Base-by-base conservation (phyloP, 2,329 filamentous ascomycete species). In the Beauveria australis region DNA sequence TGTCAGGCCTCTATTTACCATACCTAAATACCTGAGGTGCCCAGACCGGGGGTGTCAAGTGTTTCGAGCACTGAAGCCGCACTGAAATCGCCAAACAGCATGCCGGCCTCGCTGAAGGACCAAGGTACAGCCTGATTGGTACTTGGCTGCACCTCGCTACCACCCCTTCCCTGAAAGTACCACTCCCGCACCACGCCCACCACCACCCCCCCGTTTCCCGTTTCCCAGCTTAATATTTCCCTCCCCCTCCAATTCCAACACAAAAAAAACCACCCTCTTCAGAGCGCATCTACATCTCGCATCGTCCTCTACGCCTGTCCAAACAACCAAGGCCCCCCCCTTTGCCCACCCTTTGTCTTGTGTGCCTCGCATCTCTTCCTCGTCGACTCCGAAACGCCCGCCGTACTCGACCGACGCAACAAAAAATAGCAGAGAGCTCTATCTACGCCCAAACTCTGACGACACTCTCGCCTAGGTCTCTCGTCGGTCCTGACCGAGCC, bases 201-300 rank as follows among this genome's bases (percentile, higher is more conserved):
- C 22, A 18, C 43, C 24, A 40, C 22, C 47, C 57, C 56, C 58
- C 49, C 33, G 24, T 53, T 54, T 54, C 43, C 58, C 37, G 19
- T 22, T 43, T 48, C 58, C 41, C 49, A 47, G 51, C 30, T 54
- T 60, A 60, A 60, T 60, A 54, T 60, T 37, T 53, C 58, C 58
- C 51, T 54, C 58, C 57, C 57, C 57, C 51, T 54, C 58, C 49
- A 60, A 60, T 51, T 60, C 51, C 51, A 60, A 54, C 51, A 16
- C 41, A 54, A 60, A 59, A 60, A 24, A 48, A 33, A 60, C 24
- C 41, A 44, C 57, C 30, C 9, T 47, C 28, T 60, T 43, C 41
- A 48, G 58, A 60, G 58, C 58, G 43, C 49, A 60, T 54, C 58
- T 60, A 24, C 58, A 48, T 30, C 41, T 60, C 58, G 56, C 48